A percentile compares a stretch with the other conserved stretches of the same genome.
Evolutionary conservation across 2,329 filamentous ascomycete genomes (phyloP).

Genomic region (Pseudogymnoascus sp.): DNA sequence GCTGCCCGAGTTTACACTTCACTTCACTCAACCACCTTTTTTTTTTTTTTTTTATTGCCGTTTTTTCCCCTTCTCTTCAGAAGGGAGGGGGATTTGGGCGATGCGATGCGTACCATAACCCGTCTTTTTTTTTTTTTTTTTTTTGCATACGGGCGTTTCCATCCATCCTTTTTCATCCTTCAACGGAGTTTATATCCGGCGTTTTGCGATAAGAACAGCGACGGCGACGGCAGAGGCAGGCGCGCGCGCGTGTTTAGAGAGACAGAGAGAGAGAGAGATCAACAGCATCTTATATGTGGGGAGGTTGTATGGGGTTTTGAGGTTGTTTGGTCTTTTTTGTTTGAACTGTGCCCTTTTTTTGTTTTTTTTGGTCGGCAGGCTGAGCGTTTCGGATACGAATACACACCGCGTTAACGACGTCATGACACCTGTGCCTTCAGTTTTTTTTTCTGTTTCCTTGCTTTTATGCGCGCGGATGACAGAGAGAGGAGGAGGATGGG

Average conservation of each 20-base stretch:
- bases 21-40: no score
- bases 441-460: background rate
- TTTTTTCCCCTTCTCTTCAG: no score
- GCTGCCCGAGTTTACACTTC: background rate
- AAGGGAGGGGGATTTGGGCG: no score
- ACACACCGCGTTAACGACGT: background rate
- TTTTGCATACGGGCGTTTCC: no score
- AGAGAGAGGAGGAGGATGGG: background rate
- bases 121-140: no score
- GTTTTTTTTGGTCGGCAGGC: background rate
- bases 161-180: no score
- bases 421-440: background rate
- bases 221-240: background rate
- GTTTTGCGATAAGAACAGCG: background rate
- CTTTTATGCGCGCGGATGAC: background rate
- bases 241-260: background rate
- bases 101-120: no score
- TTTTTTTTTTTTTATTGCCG: background rate
- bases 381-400: background rate
- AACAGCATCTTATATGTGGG: no score
- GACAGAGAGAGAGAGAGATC: no score
- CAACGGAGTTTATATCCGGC: no score
- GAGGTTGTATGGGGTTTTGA: no score
- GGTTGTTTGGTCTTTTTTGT: background rate
- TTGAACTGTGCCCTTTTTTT: background rate